Conservation (phyloP, 345 rosid genomes). For the Geranium rotundifolium region DNA sequence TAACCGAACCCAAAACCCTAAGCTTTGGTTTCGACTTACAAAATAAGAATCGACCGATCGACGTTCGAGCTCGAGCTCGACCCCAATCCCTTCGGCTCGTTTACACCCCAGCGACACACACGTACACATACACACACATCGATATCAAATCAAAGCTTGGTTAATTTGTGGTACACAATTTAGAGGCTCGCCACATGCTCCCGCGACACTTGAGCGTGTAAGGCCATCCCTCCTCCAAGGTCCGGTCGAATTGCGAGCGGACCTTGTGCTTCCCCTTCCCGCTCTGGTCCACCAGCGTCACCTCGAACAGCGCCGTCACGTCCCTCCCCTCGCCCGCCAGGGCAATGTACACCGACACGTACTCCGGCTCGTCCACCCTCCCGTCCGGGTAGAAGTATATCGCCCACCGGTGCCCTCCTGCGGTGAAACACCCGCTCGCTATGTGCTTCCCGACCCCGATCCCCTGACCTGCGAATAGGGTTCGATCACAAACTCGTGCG, state of each 20-base stretch:
- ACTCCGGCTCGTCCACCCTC: conserved; percentile 47
- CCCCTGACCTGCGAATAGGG: conserved; percentile 49
- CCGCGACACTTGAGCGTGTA: too few relatives aligned
- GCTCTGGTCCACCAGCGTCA: conserved; percentile 59
- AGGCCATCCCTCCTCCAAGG: conserved; percentile 56
- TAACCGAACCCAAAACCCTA: too few relatives aligned
- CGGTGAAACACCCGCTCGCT: conserved; percentile 46
- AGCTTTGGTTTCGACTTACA: too few relatives aligned
- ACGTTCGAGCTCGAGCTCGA: too few relatives aligned
- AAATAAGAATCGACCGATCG: too few relatives aligned
- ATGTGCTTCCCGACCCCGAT: conserved; percentile 66
- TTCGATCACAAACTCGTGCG: conserved; percentile 36
- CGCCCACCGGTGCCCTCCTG: conserved; percentile 63
- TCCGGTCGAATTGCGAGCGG: conserved; percentile 63
- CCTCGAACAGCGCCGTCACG: conserved; percentile 54
- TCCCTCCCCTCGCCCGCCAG: conserved; percentile 61
- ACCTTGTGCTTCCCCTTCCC: conserved; percentile 61
- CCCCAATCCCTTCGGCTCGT: too few relatives aligned
- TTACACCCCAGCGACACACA: too few relatives aligned
- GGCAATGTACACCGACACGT: conserved; percentile 57
- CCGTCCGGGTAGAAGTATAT: conserved; percentile 64
- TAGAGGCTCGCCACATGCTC: conserved; percentile 38
- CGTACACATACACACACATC: too few relatives aligned
- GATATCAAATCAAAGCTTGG: too few relatives aligned
- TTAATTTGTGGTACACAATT: too few relatives aligned